Conservation (phyloP, 805 yeast species). For the Ogataea trehaloabstinens region DNA sequence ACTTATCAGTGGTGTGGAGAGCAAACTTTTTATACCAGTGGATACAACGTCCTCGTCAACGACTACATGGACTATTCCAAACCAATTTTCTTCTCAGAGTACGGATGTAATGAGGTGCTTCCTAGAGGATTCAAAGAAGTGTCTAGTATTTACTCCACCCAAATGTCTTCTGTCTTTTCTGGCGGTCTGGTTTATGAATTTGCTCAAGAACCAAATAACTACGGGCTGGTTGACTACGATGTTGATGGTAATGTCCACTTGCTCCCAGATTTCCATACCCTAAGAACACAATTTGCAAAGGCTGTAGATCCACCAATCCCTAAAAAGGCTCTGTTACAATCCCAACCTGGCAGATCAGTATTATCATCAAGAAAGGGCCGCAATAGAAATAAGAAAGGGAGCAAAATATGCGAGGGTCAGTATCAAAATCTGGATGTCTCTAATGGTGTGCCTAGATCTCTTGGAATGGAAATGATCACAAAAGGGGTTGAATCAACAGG, state of each 20-base stretch:
- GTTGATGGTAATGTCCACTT: conserved; percentile 42
- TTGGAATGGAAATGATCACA: conserved; percentile 43
- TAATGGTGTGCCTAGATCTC: conserved; percentile 42
- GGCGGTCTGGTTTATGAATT: conserved; percentile 87
- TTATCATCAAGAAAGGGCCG: conserved; percentile 23
- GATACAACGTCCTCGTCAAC: conserved; percentile 62
- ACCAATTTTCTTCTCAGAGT: conserved; percentile 89
- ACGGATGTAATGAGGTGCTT: conserved; percentile 80
- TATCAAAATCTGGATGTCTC: conserved; percentile 44
- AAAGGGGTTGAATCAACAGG: conserved; percentile 45
- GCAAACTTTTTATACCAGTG: conserved; percentile 79
- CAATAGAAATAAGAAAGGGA: conserved; percentile 9
- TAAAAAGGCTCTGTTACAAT: conserved; percentile 18
- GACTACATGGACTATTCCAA: conserved; percentile 67
- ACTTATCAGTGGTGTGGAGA: conserved; percentile 87
- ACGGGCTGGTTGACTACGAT: conserved; percentile 63
- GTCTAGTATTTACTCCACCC: conserved; percentile 59
- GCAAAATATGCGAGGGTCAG: conserved; percentile 34
- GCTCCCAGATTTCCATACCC: conserved; percentile 41
- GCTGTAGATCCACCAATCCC: conserved; percentile 28
- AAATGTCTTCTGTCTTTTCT: conserved; percentile 73
- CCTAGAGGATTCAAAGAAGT: conserved; percentile 84
- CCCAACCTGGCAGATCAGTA: conserved; percentile 13
- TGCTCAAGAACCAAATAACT: conserved; percentile 74
- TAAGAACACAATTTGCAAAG: conserved; percentile 42